phyloP scores from a whole-genome alignment of 192 early-diverging fungal species.

The Coemansia erecta region DNA sequence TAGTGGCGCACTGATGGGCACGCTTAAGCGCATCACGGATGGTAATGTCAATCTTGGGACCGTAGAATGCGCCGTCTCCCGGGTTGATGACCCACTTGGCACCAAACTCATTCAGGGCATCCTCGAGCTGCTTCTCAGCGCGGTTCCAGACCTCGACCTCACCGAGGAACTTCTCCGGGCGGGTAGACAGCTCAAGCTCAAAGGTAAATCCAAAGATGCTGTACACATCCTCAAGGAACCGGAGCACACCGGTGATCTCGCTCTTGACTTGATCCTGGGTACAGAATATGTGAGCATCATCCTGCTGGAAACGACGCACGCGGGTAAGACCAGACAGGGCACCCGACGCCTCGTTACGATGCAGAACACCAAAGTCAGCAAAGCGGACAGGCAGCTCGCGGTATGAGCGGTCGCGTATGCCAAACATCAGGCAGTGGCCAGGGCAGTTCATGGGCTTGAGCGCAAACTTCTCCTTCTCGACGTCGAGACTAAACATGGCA shows the following conservation, averaged over 20 bases:
- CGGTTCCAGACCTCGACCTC: conserved; percentile 86
- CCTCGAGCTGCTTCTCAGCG: conserved; percentile 80
- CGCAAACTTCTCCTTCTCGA: conserved; percentile 97
- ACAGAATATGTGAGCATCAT: conserved; percentile 99
- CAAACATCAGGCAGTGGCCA: conserved; percentile 97
- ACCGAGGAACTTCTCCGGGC: conserved; percentile 95
- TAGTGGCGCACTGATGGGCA: conserved; percentile 93
- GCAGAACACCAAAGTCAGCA: conserved; percentile 98
- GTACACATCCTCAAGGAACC: conserved; percentile 90
- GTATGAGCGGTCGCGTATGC: conserved; percentile 88
- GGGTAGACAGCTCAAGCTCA: conserved; percentile 87
- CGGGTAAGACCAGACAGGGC: conserved; percentile 93
- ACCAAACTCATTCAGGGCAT: conserved; percentile 78
- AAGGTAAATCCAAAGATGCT: conserved; percentile 94
- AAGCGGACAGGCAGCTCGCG: conserved; percentile 92
- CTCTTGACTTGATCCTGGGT: conserved; percentile 74
- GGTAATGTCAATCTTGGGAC: conserved; percentile 99
- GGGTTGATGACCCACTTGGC: conserved; percentile 84
- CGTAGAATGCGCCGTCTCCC: conserved; percentile 99
- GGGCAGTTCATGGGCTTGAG: conserved; percentile 99
- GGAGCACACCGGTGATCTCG: conserved; percentile 83
- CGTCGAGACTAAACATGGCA: conserved; percentile 92
- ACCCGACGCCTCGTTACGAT: conserved; percentile 92
- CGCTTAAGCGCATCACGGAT: conserved; percentile 91
- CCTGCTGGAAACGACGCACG: conserved; percentile 98